Evolutionary conservation across 2,329 filamentous ascomycete genomes (phyloP).

Genomic region (Fusarium sp.): DNA sequence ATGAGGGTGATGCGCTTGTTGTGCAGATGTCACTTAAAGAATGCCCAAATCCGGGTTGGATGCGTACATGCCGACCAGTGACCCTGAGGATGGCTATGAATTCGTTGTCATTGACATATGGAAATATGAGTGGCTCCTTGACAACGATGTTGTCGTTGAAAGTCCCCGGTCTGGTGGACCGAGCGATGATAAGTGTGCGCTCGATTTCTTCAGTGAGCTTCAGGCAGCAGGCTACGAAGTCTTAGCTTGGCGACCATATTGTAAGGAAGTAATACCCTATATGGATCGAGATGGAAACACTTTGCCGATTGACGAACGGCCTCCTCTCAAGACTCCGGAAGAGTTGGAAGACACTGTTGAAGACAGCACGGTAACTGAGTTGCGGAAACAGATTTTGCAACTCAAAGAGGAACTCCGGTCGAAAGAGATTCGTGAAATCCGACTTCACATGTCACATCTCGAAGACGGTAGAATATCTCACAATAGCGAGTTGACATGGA

Average conservation of each 20-base stretch:
- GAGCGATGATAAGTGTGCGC: not conserved
- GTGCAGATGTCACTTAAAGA: not conserved
- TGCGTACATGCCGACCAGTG: no score
- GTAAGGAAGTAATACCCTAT: not conserved
- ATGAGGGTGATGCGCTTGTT: not conserved
- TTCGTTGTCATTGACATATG: no score
- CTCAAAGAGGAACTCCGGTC: not conserved
- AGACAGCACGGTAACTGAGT: not conserved
- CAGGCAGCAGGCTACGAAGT: not conserved
- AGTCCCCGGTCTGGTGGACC: no score
- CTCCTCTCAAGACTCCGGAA: accelerated
- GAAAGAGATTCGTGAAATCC: no score
- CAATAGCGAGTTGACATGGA: no score
- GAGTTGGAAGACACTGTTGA: not conserved
- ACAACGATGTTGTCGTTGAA: no score
- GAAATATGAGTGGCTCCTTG: no score
- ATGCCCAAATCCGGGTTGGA: accelerated
- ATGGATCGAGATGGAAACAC: not conserved
- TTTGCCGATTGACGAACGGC: not conserved
- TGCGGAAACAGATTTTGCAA: not conserved
- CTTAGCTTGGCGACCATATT: not conserved
- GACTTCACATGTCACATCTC: accelerated
- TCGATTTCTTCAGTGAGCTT: not conserved
- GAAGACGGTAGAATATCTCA: accelerated
- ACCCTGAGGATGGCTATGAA: no score